These are phyloP conservation scores for Epichloe glyceriae DNA, from an alignment of 2,329 filamentous ascomycete species.

Conservation along the genomic window DNA sequence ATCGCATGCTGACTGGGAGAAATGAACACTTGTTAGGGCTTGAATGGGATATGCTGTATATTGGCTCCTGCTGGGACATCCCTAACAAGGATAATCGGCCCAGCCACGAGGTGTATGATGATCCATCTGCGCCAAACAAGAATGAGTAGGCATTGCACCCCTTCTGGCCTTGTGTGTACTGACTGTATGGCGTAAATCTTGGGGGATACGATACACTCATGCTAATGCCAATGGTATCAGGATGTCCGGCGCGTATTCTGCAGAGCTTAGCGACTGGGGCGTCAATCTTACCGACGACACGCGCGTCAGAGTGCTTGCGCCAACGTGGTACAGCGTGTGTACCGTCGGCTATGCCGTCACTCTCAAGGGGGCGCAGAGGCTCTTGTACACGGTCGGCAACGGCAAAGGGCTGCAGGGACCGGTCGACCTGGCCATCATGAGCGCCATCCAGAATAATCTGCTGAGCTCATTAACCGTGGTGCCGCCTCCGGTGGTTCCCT, in stretches of 20 bases:
- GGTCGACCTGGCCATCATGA: constrained; percentile 2
- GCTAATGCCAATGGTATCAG: background rate
- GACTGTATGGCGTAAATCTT: too few species aligned
- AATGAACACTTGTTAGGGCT: background rate
- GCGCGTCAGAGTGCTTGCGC: background rate
- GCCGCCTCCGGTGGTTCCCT: background rate
- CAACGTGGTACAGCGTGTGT: constrained; percentile 2
- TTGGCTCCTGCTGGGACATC: constrained; percentile 3
- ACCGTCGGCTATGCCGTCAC: constrained; percentile 2
- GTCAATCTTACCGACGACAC: background rate
- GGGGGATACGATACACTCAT: too few species aligned
- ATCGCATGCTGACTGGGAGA: too few species aligned
- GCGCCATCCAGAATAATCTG: background rate
- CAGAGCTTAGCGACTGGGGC: background rate
- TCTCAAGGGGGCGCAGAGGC: background rate
- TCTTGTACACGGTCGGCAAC: constrained; percentile 1
- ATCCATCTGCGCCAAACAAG: background rate
- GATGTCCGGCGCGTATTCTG: background rate
- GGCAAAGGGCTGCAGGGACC: background rate
- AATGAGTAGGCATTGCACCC: background rate
- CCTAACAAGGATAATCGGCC: background rate
- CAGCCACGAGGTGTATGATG: background rate
- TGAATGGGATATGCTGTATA: constrained; percentile 2
- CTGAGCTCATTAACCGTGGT: background rate
- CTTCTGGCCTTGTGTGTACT: too few species aligned